Percentiles rank a stretch among this genome's conserved stretches.
These are phyloP conservation scores for Myxozyma sirexii DNA, from an alignment of 805 yeast species.

Conservation along the genomic window DNA sequence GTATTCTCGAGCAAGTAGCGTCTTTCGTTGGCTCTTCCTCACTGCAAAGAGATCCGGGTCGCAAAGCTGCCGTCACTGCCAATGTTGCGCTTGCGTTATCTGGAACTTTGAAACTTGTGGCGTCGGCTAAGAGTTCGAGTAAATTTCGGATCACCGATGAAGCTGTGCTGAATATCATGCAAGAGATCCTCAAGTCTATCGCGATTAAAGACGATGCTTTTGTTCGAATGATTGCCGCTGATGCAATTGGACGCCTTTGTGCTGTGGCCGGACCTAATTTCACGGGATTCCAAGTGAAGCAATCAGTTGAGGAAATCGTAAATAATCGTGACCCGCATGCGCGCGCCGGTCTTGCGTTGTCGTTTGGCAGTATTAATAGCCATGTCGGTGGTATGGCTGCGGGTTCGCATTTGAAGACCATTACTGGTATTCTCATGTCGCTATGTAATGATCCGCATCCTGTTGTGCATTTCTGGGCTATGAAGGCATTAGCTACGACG, in stretches of 20 bases:
- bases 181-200: conserved; percentile 51
- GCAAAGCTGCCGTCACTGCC: conserved; percentile 55
- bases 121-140: conserved; percentile 13
- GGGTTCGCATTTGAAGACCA: conserved; percentile 48
- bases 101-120: conserved; percentile 46
- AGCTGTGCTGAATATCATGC: conserved; percentile 49
- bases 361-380: conserved; percentile 53
- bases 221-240: conserved; percentile 55
- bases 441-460: conserved; percentile 83
- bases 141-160: conserved; percentile 2
- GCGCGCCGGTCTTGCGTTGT: conserved; percentile 60
- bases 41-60: conserved; percentile 40
- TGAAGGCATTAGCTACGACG: conserved; percentile 59
- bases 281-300: conserved; percentile 43
- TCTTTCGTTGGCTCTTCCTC: conserved; percentile 52
- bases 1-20: conserved; percentile 80
- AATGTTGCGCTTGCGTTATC: conserved; percentile 69
- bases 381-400: conserved; percentile 45
- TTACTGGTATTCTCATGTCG: conserved; percentile 60
- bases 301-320: conserved; percentile 66
- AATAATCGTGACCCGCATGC: conserved; percentile 64
- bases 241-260: conserved; percentile 58
- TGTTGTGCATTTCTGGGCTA: conserved; percentile 71
- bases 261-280: conserved; percentile 38
- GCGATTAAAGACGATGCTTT: conserved; percentile 41